phyloP scores from a whole-genome alignment of 768 basidiomycete genomes.

The Collybia sp. region DNA sequence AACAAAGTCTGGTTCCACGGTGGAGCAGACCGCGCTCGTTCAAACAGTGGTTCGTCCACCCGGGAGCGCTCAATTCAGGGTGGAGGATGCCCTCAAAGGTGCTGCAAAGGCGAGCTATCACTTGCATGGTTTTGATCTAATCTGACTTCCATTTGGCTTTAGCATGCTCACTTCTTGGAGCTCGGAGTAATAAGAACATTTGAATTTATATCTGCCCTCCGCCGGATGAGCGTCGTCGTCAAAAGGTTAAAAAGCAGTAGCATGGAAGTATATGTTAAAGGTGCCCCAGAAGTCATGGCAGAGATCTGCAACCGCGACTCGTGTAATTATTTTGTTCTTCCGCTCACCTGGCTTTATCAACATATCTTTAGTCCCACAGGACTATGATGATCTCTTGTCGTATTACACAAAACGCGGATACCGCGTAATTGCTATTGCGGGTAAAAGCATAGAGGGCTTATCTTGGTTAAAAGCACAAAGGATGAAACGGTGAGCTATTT shows the following conservation, averaged over 20 bases:
- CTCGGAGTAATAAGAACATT: constrained; percentile 94
- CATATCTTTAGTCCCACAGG: constrained; percentile 71
- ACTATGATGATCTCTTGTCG: constrained; percentile 93
- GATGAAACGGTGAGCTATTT: constrained; percentile 77
- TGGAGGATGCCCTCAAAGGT: constrained; percentile 92
- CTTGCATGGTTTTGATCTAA: neutral
- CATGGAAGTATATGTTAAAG: constrained; percentile 99
- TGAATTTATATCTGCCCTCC: constrained; percentile 90
- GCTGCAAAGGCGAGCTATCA: constrained; percentile 58
- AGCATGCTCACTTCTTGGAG: constrained; percentile 98
- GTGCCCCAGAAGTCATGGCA: constrained; percentile 97
- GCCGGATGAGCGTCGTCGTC: constrained; percentile 97
- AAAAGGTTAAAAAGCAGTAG: constrained; percentile 89
- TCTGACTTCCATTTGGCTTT: constrained; percentile 3
- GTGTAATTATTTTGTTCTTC: constrained; percentile 49
- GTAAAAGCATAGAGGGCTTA: constrained; percentile 88
- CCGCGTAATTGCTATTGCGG: constrained; percentile 96
- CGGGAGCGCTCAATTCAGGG: constrained; percentile 82
- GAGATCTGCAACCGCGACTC: constrained; percentile 92
- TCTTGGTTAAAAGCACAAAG: constrained; percentile 98
- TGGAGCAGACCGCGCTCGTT: constrained; percentile 83
- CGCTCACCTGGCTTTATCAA: neutral
- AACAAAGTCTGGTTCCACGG: constrained; percentile 44
- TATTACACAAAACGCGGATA: constrained; percentile 98
- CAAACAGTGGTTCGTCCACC: constrained; percentile 96